Conservation (phyloP, 129 eudicot genomes). For the Tagetes patula region DNA sequence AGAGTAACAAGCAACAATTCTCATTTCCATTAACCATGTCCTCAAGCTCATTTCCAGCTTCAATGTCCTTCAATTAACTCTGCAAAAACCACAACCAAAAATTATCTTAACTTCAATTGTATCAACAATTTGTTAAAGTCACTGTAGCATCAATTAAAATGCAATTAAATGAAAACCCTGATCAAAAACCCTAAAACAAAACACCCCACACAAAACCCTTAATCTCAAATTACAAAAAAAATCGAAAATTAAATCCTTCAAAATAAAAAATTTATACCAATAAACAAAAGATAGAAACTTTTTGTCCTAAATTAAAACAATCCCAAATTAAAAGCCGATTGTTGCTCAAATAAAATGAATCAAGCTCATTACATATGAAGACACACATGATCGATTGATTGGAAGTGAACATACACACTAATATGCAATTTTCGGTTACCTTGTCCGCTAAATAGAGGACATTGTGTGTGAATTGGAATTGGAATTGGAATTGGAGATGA, state of each 20-base stretch:
- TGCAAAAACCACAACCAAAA: conserved; percentile 16
- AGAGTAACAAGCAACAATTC: conserved; percentile 61
- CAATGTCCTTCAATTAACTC: conserved; percentile 30
- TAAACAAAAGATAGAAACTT: neutral
- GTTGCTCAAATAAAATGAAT: neutral
- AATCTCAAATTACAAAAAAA: neutral
- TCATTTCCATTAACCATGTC: conserved; percentile 80
- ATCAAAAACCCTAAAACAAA: neutral
- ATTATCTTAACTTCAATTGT: conserved; percentile 27
- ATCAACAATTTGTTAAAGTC: neutral
- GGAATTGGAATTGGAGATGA: neutral
- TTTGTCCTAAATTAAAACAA: neutral
- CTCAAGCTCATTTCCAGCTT: conserved; percentile 66
- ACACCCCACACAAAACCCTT: neutral
- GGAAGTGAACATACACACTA: neutral
- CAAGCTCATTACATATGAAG: neutral
- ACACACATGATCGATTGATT: neutral
- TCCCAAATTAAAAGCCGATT: neutral
- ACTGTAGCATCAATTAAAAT: neutral
- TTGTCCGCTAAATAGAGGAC: conserved; percentile 38
- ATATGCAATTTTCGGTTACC: conserved; percentile 24
- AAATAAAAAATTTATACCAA: neutral
- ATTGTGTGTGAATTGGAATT: conserved; percentile 18
- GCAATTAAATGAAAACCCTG: neutral
- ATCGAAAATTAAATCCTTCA: conserved; percentile 14